These are phyloP conservation scores for Petrea volubilis DNA, from an alignment of 257 asterid genomes.

Conservation along the genomic window DNA sequence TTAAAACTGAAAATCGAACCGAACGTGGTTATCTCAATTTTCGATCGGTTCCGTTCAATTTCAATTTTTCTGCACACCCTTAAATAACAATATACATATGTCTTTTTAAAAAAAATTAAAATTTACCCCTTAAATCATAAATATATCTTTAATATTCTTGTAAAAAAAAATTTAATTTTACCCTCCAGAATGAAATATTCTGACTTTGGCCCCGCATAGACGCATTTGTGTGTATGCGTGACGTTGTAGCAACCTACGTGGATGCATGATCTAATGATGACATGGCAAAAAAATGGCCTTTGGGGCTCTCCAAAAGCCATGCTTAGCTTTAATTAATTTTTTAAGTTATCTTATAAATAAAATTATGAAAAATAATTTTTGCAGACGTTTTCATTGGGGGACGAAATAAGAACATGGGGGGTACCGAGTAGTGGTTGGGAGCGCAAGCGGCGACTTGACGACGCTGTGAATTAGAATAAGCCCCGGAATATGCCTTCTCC, in stretches of 20 bases:
- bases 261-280: conserved; percentile 8
- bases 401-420: conserved; percentile 5
- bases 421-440: neutral
- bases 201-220: no score
- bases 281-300: conserved; percentile 17
- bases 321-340: neutral
- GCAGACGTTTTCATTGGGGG: conserved; percentile 3
- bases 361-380: neutral
- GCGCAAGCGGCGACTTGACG: conserved; percentile 20
- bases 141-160: no score
- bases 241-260: conserved; percentile 1
- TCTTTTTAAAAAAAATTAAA: no score
- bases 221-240: no score
- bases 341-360: neutral
- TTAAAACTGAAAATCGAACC: no score
- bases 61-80: no score
- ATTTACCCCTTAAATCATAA: no score
- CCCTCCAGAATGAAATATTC: no score
- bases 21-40: no score
- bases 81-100: no score
- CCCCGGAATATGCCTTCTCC: neutral
- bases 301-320: conserved; percentile 24
- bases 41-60: no score
- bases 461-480: neutral
- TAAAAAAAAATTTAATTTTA: no score